Evolutionary conservation across 164 flowering plant species (phyloP).

Genomic region (Euptelea pleiosperma): DNA sequence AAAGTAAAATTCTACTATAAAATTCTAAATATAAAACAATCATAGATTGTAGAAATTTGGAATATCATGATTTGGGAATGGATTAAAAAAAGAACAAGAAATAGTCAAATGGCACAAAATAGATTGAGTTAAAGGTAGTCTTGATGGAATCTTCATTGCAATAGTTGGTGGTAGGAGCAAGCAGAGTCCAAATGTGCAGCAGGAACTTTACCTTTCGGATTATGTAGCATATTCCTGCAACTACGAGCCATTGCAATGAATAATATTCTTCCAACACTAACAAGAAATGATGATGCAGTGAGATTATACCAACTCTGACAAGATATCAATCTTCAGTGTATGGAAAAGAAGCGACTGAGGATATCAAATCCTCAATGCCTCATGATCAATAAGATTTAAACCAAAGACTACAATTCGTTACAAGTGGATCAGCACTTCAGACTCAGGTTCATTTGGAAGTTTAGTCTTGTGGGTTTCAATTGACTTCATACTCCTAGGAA

Average conservation of each 20-base stretch:
- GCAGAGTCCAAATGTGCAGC: background rate
- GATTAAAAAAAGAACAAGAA: background rate
- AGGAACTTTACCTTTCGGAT: background rate
- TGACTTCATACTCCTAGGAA: too few relatives aligned
- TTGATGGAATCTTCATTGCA: background rate
- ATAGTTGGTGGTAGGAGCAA: background rate
- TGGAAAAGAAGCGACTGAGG: too few relatives aligned
- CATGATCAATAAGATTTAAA: background rate
- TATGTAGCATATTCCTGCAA: slow-evolving; percentile 1
- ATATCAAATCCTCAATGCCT: too few relatives aligned
- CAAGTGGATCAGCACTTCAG: background rate
- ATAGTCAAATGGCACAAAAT: background rate
- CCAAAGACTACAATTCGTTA: background rate
- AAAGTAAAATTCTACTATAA: background rate
- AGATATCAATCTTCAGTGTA: too few relatives aligned
- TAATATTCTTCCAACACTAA: background rate
- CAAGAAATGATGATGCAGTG: background rate
- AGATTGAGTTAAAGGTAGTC: background rate
- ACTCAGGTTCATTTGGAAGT: background rate
- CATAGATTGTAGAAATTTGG: background rate
- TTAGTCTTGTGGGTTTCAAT: too few relatives aligned
- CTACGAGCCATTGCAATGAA: background rate
- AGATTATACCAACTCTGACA: background rate
- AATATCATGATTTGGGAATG: background rate
- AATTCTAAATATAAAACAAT: background rate